Evolutionary conservation across 176 grass and related monocot genomes (phyloP).

Genomic region (Oryza punctata): DNA sequence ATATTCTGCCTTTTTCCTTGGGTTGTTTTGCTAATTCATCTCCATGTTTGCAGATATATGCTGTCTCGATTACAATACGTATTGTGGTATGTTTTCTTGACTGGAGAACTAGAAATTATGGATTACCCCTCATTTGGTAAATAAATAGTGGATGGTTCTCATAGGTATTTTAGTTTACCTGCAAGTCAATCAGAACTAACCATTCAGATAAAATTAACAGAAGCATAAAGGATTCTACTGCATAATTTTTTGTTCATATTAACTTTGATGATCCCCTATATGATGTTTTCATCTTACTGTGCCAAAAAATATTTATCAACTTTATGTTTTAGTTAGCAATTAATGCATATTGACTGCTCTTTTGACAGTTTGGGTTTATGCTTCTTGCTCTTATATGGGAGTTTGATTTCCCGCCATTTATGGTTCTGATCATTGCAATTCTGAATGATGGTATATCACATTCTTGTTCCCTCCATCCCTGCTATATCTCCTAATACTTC

Average conservation of each 20-base stretch:
- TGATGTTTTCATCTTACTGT: conserved; percentile 1
- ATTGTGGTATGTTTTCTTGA: conserved; percentile 50
- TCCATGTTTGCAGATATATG: conserved; percentile 48
- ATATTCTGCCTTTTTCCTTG: background rate
- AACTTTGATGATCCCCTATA: background rate
- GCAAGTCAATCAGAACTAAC: background rate
- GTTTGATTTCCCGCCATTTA: conserved; percentile 60
- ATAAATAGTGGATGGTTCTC: background rate
- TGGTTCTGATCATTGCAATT: conserved; percentile 73
- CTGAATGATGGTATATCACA: conserved; percentile 61
- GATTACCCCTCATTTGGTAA: background rate
- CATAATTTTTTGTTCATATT: background rate
- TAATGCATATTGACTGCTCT: conserved; percentile 17
- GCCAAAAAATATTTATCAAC: background rate
- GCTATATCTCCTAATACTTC: background rate
- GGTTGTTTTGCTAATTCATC: background rate
- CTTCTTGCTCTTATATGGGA: conserved; percentile 60
- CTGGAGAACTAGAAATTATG: background rate
- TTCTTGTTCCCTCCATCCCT: conserved; percentile 12
- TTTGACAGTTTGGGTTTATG: conserved; percentile 63
- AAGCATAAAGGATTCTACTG: background rate
- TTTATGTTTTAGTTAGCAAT: background rate
- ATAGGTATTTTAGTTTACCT: background rate
- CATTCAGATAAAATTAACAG: background rate
- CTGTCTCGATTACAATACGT: conserved; percentile 59